These are phyloP conservation scores for Coccinonectria pachysandricola DNA, from an alignment of 2,329 filamentous ascomycete species.

Conservation along the genomic window DNA sequence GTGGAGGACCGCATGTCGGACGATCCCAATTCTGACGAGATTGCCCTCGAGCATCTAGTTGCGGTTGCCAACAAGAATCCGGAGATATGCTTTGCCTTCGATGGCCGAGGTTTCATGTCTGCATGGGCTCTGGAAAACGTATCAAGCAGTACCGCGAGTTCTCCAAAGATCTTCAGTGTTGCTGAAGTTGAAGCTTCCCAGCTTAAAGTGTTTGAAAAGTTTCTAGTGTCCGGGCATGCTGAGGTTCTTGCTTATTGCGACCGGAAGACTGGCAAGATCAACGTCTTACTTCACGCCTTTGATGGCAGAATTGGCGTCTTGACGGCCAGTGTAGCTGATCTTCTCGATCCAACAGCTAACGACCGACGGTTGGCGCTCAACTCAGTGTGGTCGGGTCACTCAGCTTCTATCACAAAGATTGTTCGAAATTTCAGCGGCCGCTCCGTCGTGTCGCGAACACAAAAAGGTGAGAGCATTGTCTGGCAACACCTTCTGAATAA, in stretches of 20 bases:
- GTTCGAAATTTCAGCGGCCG: conserved; percentile 74
- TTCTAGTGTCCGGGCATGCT: conserved; percentile 36
- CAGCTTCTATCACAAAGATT: conserved; percentile 70
- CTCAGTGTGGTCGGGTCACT: conserved; percentile 76
- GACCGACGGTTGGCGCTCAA: conserved; percentile 50
- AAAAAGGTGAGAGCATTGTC: conserved; percentile 67
- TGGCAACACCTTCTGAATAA: conserved; percentile 58
- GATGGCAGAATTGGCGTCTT: conserved; percentile 78
- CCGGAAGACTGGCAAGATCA: conserved; percentile 51
- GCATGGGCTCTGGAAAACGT: conserved; percentile 89
- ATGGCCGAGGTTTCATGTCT: conserved; percentile 77
- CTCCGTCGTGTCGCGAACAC: conserved; percentile 71
- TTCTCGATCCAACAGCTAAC: conserved; percentile 64
- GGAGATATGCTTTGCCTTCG: conserved; percentile 78
- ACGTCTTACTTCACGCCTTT: conserved; percentile 72
- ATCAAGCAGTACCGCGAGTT: conserved; percentile 55
- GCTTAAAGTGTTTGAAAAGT: conserved; percentile 35
- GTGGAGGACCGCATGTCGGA: conserved; percentile 50
- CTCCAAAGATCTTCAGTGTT: conserved; percentile 72
- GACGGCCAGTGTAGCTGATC: conserved; percentile 63
- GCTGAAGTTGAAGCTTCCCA: conserved; percentile 58
- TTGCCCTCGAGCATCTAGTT: conserved; percentile 74
- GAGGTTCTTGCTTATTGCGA: conserved; percentile 68
- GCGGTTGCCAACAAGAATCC: conserved; percentile 76
- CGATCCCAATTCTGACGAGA: conserved; percentile 49